These are phyloP conservation scores for Tetracladium marchalianum DNA, from an alignment of 495 filamentous ascomycete species.

Conservation along the genomic window DNA sequence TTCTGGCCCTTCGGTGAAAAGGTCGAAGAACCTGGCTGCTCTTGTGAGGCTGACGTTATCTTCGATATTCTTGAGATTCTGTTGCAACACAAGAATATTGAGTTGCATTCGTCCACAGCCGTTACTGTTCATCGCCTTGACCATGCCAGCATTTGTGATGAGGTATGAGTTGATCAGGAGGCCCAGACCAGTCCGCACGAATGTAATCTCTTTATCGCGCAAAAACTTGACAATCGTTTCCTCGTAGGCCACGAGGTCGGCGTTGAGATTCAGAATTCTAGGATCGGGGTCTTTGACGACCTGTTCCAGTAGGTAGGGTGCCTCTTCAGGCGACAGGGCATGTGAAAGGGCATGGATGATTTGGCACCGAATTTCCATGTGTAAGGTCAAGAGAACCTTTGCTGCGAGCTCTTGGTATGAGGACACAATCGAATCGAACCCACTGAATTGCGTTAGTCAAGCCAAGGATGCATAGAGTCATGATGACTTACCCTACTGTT, in stretches of 20 bases:
- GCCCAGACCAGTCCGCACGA: constrained; percentile 64
- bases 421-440: constrained; percentile 78
- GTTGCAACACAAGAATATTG: constrained; percentile 88
- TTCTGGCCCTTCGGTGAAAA: constrained; percentile 72
- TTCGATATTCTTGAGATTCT: constrained; percentile 89
- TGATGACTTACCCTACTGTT: constrained; percentile 53
- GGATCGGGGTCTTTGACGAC: constrained; percentile 71
- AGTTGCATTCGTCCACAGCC: constrained; percentile 77
- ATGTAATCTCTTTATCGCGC: constrained; percentile 50
- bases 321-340: constrained; percentile 43
- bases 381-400: constrained; percentile 70
- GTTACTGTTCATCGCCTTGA: constrained; percentile 61
- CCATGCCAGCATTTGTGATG: constrained; percentile 49
- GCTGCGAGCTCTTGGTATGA: constrained; percentile 69
- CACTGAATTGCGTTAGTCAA: constrained; percentile 31
- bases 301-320: constrained; percentile 65
- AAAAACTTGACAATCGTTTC: constrained; percentile 67
- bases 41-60: constrained; percentile 56
- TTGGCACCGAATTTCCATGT: constrained; percentile 77
- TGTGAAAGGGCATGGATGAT: constrained; percentile 59
- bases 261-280: constrained; percentile 65
- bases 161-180: constrained; percentile 62
- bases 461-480: not conserved
- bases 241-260: constrained; percentile 72
- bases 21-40: constrained; percentile 65